Evolutionary conservation across 1,284 basidiomycete species (phyloP).

Genomic region (Apiotrichum porosum): DNA sequence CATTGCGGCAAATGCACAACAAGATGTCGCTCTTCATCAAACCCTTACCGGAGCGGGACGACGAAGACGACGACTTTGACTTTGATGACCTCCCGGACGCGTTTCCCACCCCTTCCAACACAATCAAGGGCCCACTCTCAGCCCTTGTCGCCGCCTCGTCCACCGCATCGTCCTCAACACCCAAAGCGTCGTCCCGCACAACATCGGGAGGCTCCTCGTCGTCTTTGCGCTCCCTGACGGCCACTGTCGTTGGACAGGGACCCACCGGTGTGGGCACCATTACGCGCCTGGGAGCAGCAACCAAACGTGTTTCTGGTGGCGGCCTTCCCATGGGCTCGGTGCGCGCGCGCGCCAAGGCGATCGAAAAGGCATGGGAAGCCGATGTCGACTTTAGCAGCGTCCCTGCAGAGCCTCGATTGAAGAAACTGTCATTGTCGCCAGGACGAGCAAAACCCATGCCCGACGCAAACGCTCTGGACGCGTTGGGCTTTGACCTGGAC

Average conservation of each 20-base stretch:
- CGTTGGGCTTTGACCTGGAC: conserved; percentile 35
- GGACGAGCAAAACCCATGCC: conserved; percentile 14
- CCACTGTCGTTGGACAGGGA: conserved; percentile 31
- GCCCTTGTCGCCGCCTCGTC: not conserved
- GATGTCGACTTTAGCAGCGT: conserved; percentile 35
- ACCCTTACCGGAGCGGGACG: conserved; percentile 6
- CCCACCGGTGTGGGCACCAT: conserved; percentile 38
- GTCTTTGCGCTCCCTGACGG: conserved; percentile 14
- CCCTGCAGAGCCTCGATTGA: not conserved
- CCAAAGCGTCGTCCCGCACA: conserved; percentile 1
- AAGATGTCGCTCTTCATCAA: conserved; percentile 4
- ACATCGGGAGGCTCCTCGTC: conserved; percentile 12
- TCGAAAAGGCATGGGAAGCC: conserved; percentile 25
- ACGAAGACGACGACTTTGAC: conserved; percentile 27
- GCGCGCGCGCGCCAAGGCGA: conserved; percentile 24
- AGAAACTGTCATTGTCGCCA: not conserved
- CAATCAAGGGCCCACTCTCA: conserved; percentile 2
- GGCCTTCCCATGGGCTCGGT: conserved; percentile 21
- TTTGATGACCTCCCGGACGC: conserved; percentile 7
- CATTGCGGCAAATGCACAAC: conserved; percentile 25
- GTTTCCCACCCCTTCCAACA: not conserved
- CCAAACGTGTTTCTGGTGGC: too few relatives aligned
- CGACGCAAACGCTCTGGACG: conserved; percentile 35
- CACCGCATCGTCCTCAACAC: not conserved
- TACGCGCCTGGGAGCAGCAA: conserved; percentile 31